A percentile compares a stretch with the other conserved stretches of the same genome.
These are phyloP conservation scores for Cutaneotrichosporon cutaneum DNA, from an alignment of 1,284 basidiomycete species.

Conservation along the genomic window DNA sequence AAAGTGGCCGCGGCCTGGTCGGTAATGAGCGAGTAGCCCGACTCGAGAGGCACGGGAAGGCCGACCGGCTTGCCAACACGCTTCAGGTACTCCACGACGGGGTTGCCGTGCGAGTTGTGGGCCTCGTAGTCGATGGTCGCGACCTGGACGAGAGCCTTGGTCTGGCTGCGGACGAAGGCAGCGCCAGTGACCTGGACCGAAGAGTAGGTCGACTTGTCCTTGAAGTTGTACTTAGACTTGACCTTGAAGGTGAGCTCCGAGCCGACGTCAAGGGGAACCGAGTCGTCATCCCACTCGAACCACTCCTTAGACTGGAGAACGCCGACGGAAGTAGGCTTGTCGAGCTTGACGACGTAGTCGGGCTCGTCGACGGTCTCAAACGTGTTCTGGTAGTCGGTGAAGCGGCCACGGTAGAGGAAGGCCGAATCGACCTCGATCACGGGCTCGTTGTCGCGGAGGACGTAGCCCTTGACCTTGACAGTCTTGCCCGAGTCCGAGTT, in stretches of 20 bases:
- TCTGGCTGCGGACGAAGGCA: constrained; percentile 78
- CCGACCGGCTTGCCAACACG: constrained; percentile 81
- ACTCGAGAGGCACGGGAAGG: constrained; percentile 71
- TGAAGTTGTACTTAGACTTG: constrained; percentile 81
- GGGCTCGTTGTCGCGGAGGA: constrained; percentile 69
- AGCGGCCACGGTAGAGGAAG: constrained; percentile 95
- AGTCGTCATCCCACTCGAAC: constrained; percentile 91
- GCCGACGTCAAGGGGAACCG: constrained; percentile 72
- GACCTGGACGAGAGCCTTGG: constrained; percentile 83
- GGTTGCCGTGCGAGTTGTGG: constrained; percentile 86
- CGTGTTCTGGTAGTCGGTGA: constrained; percentile 90
- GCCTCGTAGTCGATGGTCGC: constrained; percentile 82
- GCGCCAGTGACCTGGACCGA: constrained; percentile 80
- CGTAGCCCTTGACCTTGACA: constrained; percentile 85
- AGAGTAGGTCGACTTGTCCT: constrained; percentile 82
- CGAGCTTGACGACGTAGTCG: constrained; percentile 77
- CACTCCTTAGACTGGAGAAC: constrained; percentile 95
- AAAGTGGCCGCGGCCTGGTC: constrained; percentile 63
- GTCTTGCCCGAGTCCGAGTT: constrained; percentile 92
- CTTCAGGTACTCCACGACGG: constrained; percentile 87
- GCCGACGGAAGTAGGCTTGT: constrained; percentile 76
- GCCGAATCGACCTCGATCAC: constrained; percentile 92
- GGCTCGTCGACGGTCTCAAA: constrained; percentile 89
- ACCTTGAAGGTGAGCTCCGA: constrained; percentile 85
- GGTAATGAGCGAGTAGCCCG: constrained; percentile 76